Evolutionary conservation across 2,329 filamentous ascomycete genomes (phyloP).

Genomic region (Phialophora chinensis): DNA sequence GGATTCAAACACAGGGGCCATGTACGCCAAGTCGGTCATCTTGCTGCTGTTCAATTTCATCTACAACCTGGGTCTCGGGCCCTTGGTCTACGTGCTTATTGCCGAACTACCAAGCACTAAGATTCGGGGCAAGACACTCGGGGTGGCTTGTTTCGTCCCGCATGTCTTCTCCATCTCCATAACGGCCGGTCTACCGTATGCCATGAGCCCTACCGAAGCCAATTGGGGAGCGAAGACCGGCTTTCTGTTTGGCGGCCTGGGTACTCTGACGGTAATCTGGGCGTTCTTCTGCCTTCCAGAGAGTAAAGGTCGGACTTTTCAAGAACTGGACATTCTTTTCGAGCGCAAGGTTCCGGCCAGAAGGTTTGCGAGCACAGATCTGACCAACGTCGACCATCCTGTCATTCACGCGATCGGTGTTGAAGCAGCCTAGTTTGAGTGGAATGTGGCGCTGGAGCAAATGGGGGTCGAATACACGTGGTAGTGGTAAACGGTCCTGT

Average conservation of each 20-base stretch:
- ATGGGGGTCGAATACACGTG: no score
- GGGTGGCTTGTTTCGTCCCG: constrained; percentile 57
- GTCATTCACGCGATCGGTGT: no score
- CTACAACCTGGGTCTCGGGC: constrained; percentile 60
- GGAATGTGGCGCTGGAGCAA: no score
- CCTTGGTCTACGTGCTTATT: constrained; percentile 58
- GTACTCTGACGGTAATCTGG: constrained; percentile 40
- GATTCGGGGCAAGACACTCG: constrained; percentile 60
- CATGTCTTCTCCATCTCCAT: constrained; percentile 55
- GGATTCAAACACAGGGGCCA: constrained; percentile 40
- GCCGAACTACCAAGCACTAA: constrained; percentile 60
- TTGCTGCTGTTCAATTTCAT: constrained; percentile 59
- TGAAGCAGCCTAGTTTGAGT: no score
- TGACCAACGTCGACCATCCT: no score
- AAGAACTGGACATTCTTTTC: constrained; percentile 35
- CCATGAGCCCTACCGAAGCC: constrained; percentile 45
- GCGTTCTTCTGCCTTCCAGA: constrained; percentile 45
- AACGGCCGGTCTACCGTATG: constrained; percentile 46
- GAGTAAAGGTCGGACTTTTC: constrained; percentile 45
- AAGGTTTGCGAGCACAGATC: constrained; percentile 14
- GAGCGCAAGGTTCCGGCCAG: constrained; percentile 29
- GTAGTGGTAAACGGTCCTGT: no score
- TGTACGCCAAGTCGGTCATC: constrained; percentile 47
- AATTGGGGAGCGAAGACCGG: constrained; percentile 49
- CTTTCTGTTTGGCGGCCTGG: constrained; percentile 49